Base-by-base conservation (phyloP, 129 eudicot species). In the sunflower (Helianthus annuus) region DNA sequence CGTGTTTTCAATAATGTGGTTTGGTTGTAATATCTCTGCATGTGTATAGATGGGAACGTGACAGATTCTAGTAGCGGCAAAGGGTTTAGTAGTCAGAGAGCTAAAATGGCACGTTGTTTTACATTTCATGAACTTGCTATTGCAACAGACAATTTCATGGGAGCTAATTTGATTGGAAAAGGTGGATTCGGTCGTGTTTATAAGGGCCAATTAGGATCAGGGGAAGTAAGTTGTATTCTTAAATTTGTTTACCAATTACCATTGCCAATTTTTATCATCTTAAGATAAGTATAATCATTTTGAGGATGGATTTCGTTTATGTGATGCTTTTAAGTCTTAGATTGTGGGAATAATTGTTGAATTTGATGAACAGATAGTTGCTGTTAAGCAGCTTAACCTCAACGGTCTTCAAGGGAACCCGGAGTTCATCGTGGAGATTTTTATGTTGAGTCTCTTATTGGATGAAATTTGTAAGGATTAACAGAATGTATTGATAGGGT, bases 151-250 rank as follows among this genome's bases (percentile, higher is more conserved):
- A 89, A 92, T 76, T 92, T 92, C 36, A 87, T 83, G 80, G 87
- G 78, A 24, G 76, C 89, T 73, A 87, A 92, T 85, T 78, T 92
- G 79, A 83, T 92, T 10, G 98, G 98, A 13, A 85, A 87, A 78
- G 98, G 98, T 32, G 98, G 98, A 51, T 92, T 92, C 36, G 98
- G 98, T 68, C 62, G 91, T 64, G 96, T 92, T 78, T 92, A 81
- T 73, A 92, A 82, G 83, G 96, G 98, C 24, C 83, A 85, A 6
- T 74, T 92, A 5, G 96, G 82, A n/a, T 85, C 89, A 12, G 95
- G 91, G 52, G 73, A 76, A 86, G 98, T 81, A 72, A 85, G 81
- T 76, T 56, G 45, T 48, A 40, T 46, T 5, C 32, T 27, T 27
- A 2, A 32, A 32, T 32, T 32, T 32, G 36, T 32, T 32, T 3